A percentile compares a stretch with the other conserved stretches of the same genome.
Evolutionary conservation across 352 stramenopile genomes (phyloP).

Genomic region (Globisporangium mamillatum): DNA sequence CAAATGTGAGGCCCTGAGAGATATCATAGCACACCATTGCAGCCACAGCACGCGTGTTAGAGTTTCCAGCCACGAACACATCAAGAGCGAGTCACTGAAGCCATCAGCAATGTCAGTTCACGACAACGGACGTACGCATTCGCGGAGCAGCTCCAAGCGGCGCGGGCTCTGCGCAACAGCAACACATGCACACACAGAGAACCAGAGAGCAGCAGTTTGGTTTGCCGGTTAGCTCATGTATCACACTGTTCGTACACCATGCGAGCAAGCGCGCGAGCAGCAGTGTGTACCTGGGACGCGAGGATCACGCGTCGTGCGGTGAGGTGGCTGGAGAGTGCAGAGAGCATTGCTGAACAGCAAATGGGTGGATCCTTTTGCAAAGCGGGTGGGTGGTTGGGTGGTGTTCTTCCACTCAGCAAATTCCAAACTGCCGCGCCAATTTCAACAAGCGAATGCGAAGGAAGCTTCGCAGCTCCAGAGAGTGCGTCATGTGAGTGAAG

Average conservation of each 20-base stretch:
- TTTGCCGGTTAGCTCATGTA: neutral
- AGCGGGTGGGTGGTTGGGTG: neutral
- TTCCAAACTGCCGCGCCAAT: neutral
- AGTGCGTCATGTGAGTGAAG: neutral
- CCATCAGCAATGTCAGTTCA: neutral
- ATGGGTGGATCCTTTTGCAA: neutral
- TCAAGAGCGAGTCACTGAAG: neutral
- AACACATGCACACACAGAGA: neutral
- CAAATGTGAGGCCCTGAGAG: constrained; percentile 60
- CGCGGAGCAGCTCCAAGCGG: constrained; percentile 63
- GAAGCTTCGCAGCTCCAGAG: neutral
- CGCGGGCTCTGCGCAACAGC: constrained; percentile 51
- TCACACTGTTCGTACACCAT: neutral
- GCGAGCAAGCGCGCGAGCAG: neutral
- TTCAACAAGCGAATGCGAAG: neutral
- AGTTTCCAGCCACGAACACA: neutral
- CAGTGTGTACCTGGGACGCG: constrained; percentile 47
- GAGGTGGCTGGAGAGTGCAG: constrained; percentile 39
- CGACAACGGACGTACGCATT: constrained; percentile 44
- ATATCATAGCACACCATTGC: neutral
- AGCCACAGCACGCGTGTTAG: neutral
- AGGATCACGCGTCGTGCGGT: constrained; percentile 59
- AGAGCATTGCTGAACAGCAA: constrained; percentile 36
- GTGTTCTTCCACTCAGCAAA: neutral
- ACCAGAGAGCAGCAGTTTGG: neutral